Evolutionary conservation across 179 eudicot species (phyloP), one percentile per base, ranked within the genome.

Genomic region (Silene vulgaris): DNA sequence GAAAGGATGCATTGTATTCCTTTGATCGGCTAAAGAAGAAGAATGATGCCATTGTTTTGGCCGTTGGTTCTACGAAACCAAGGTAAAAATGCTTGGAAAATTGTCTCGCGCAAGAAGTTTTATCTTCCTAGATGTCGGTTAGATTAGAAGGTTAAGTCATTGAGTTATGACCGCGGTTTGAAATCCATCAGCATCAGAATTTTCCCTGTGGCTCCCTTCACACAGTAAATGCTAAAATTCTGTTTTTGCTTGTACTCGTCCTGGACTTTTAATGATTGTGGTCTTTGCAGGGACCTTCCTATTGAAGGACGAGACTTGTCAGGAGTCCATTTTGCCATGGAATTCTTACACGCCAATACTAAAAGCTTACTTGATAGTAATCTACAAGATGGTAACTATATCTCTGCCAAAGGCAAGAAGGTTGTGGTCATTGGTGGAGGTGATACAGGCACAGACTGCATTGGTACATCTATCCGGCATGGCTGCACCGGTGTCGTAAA

Each of bases 401-500:
- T 96, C 21, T 93, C 99, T 73, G 99, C 99, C 50, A 87, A 91
- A 81, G 99, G 88, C 71, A 96, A 91, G 89, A 96, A 93, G 84
- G 96, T 96, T 48, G 97, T 96, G 72, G 99, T 96, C n/a, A 96
- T 96, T 80, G 99, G 99, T 85, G 99, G 99, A 57, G 99, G 99
- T 65, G 99, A 96, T 84, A 96, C 99, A 29, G 99, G 99, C 17
- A 96, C 99, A 26, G 99, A 96, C 69, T 96, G 99, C 80, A 93
- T 96, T 40, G 99, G 94, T 19, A 96, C 98, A n/a, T 91, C 98
- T 26, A 89, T 96, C 77, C 88, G 99, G 52, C 99, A 96, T 77
- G 99, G 98, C 61, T 96, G 99, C 84, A 88, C 77, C 28, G 80
- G 81, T 81, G 48, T 93, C 16, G 77, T 91, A 12, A 96, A 96